phyloP scores from a whole-genome alignment of 2,329 filamentous ascomycete genomes.

The Trichoderma afroharzianum region DNA sequence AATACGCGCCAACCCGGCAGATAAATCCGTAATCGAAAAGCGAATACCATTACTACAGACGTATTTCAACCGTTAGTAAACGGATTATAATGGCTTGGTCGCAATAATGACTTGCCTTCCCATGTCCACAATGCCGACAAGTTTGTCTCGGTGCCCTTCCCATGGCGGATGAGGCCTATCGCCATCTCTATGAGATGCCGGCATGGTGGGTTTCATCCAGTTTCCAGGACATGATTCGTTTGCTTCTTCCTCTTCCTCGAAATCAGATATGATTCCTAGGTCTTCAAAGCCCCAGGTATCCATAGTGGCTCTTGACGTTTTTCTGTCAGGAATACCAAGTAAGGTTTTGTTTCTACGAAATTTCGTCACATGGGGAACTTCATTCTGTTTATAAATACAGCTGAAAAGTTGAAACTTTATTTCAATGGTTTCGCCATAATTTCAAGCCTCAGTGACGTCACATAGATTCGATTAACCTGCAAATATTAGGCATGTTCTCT shows the following conservation, averaged over 20 bases:
- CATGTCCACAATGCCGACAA: constrained; percentile 37
- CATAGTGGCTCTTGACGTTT: not conserved
- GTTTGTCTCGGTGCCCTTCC: constrained; percentile 29
- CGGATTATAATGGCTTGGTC: not conserved
- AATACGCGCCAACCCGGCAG: constrained; percentile 53
- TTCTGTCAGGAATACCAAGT: not conserved
- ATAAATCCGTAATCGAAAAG: constrained; percentile 55
- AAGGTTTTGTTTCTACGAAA: not conserved
- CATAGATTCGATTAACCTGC: not conserved
- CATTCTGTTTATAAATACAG: not conserved
- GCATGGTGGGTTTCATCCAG: not conserved
- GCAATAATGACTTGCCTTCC: constrained; percentile 26
- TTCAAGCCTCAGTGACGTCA: constrained; percentile 17
- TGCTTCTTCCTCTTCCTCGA: not conserved
- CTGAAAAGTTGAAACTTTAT: constrained; percentile 11
- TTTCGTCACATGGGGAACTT: not conserved
- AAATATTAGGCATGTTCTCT: not conserved
- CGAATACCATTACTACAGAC: constrained; percentile 63
- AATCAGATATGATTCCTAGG: not conserved
- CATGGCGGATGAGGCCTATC: constrained; percentile 26
- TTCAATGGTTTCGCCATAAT: not conserved
- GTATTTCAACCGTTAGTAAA: constrained; percentile 7
- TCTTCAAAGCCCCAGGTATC: constrained; percentile 14
- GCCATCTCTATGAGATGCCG: not conserved
- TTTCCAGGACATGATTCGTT: not conserved